phyloP scores from a whole-genome alignment of 192 early-diverging fungal genomes.

The Umbelopsis vinacea region DNA sequence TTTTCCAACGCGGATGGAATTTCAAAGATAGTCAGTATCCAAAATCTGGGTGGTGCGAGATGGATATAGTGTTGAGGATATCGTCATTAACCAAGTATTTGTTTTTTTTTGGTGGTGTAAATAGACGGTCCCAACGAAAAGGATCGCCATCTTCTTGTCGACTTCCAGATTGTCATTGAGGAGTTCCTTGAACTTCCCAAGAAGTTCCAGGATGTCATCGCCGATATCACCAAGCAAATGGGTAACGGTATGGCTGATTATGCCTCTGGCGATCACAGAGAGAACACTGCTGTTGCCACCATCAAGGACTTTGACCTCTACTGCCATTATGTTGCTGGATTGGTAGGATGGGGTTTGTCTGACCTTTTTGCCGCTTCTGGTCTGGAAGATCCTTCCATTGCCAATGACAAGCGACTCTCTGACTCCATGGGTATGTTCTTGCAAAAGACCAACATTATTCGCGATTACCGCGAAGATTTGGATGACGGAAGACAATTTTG shows the following conservation, averaged over 20 bases:
- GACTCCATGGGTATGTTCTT: conserved; percentile 98
- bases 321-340: conserved; percentile 96
- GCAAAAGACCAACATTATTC: conserved; percentile 98
- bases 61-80: no score
- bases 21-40: conserved; percentile 71
- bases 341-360: conserved; percentile 93
- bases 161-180: conserved; percentile 88
- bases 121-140: conserved; percentile 89
- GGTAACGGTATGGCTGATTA: conserved; percentile 96
- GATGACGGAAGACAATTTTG: conserved; percentile 92
- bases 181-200: conserved; percentile 82
- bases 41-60: neutral
- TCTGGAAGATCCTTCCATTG: conserved; percentile 67
- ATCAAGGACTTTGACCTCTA: conserved; percentile 94
- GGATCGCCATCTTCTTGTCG: conserved; percentile 87
- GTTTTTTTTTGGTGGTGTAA: conserved; percentile 27
- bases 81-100: neutral
- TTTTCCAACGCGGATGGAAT: conserved; percentile 80
- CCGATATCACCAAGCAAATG: conserved; percentile 91
- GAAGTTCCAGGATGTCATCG: conserved; percentile 86
- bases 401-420: conserved; percentile 59
- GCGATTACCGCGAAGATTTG: conserved; percentile 93
- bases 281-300: conserved; percentile 61
- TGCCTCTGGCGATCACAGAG: conserved; percentile 56
- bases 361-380: conserved; percentile 87